Evolutionary conservation across 768 basidiomycete genomes (phyloP), one percentile per base, ranked within the genome.

Genomic region (Calocera cornea): DNA sequence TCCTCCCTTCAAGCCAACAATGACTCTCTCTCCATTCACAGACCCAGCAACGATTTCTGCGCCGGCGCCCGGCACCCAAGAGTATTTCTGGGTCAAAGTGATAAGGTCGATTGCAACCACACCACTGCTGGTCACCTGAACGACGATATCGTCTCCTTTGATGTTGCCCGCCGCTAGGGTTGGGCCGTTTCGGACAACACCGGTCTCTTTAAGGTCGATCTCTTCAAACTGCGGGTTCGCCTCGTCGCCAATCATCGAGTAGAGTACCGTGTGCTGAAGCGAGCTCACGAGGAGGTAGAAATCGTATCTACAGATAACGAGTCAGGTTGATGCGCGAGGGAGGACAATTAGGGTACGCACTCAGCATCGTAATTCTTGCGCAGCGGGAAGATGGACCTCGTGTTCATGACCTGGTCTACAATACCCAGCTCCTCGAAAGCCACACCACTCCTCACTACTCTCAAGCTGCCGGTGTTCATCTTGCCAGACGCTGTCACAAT

Each of bases 401-500:
- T 79, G 66, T 83, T 77, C 0, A 77, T 74, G 54, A 92, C 70
- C 0, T 87, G 87, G 2, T 83, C 80, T 5, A 90, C 72, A 33
- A 77, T 75, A 0, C 86, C 87, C 12, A 83, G 72, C 71, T 88
- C 87, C 66, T 84, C 80, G 73, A 92, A 87, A 71, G 90, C 88
- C 5, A 91, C 90, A 1, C 93, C 93, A 67, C 86, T 90, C 69
- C 90, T 81, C 22, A 97, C 81, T 34, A 93, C 76, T 63, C 88
- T 87, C 17, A 97, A 72, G 11, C 87, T 86, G 1, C 94, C 93
- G 1, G 85, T 83, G 69, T 85, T 90, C 64, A 81, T 81, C 1
- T 85, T 88, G 3, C 94, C 94, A 2, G 91, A 94, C 72, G 90
- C 91, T 1, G 92, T 91, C 2, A 95, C 84, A 44, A 95, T 83